Percentiles rank a stretch among this genome's conserved stretches.
Conservation (phyloP, 1,139 yeast genomes). For the Wickerhamomyces sp. region DNA sequence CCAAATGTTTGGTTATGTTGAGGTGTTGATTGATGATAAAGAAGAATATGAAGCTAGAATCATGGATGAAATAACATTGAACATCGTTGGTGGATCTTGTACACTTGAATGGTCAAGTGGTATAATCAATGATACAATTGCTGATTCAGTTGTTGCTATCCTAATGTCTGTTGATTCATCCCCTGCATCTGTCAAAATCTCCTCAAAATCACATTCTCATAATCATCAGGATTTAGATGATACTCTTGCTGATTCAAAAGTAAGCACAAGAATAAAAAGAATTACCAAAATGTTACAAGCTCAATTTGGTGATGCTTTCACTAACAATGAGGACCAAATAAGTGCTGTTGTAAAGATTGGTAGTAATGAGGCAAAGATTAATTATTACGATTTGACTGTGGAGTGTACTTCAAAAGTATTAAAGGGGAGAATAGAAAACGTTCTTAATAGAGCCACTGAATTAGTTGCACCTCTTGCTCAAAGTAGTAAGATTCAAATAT, state of each 20-base stretch:
- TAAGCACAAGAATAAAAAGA: constrained; percentile 54
- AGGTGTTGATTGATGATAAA: constrained; percentile 57
- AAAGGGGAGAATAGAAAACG: constrained; percentile 77
- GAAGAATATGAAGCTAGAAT: constrained; percentile 37
- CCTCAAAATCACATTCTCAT: constrained; percentile 57
- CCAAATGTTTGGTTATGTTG: constrained; percentile 91
- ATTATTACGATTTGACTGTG: constrained; percentile 60
- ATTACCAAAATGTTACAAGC: constrained; percentile 63
- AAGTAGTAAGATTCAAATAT: constrained; percentile 5
- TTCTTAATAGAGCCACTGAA: constrained; percentile 70
- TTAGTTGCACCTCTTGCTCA: constrained; percentile 72
- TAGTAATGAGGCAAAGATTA: constrained; percentile 63
- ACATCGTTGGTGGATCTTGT: constrained; percentile 43
- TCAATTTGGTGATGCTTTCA: constrained; percentile 82
- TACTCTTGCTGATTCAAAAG: constrained; percentile 29
- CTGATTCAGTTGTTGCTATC: constrained; percentile 90
- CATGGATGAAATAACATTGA: constrained; percentile 51
- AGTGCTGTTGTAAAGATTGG: constrained; percentile 53
- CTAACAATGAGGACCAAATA: constrained; percentile 32
- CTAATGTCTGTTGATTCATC: constrained; percentile 88
- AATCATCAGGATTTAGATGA: constrained; percentile 29
- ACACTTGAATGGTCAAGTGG: constrained; percentile 91
- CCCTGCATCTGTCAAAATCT: constrained; percentile 87
- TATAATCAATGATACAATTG: constrained; percentile 84
- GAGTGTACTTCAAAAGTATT: constrained; percentile 75